Evolutionary conservation across 2,329 filamentous ascomycete species (phyloP), one percentile per base, ranked within the genome.

Genomic region (Metarhizium album): DNA sequence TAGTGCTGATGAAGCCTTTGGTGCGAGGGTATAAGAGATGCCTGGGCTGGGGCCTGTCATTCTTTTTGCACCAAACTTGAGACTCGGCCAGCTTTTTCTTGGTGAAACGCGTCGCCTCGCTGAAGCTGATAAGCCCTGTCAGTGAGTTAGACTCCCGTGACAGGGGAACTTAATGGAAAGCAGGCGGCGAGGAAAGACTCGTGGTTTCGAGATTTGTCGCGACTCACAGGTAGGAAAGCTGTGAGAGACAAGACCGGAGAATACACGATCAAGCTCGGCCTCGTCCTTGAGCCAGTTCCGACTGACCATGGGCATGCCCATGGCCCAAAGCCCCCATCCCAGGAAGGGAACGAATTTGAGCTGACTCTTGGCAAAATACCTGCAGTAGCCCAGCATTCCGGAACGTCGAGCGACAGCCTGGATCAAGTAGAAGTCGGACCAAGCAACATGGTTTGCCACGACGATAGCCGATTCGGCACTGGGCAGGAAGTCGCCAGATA

Each of bases 371-470:
- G 79, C 75, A 60, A 83, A 82, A 70, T 79, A 83, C 27, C 78
- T 73, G 59, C 76, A 82, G 47, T 76, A 70, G n/a, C 75, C 70
- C 7, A 83, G 70, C 81, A 84, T 84, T 50, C 70, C 72, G 13
- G 74, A 65, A 42, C 67, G 67, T 46, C 74, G 57, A 14, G 79
- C 79, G 42, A 82, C 63, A 37, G 73, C 72, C 63, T 84, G 79
- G 55, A 83, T 78, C 70, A 82, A 74, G 67, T 82, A 84, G 60
- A 84, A 82, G 62, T 83, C 80, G 51, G 72, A 70, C 80, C 79
- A 83, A 48, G 70, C 72, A 38, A 81, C 73, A 63, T 83, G 80
- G 60, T 83, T 82, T 49, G 73, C 68, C 49, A 83, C 66, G 31
- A 83, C 75, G 49, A 84, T 74, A 49, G 78, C 79, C 24, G 74